Evolutionary conservation across 192 early-diverging fungal genomes (phyloP).

Genomic region (Backusella luteola): DNA sequence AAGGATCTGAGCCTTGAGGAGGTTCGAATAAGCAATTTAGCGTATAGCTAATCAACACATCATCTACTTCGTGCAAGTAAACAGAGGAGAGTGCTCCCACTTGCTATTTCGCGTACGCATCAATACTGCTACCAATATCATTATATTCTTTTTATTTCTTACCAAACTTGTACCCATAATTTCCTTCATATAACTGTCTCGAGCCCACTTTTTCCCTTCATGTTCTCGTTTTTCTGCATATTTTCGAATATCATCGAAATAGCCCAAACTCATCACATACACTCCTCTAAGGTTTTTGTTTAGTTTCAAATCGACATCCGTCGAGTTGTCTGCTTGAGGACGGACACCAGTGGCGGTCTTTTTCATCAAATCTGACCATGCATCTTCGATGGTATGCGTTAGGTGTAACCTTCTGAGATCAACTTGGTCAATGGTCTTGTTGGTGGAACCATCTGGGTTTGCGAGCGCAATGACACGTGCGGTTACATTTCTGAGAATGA

Average conservation of each 20-base stretch:
- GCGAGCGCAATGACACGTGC: constrained; percentile 33
- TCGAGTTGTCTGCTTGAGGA: background rate
- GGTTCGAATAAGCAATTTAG: constrained; percentile 41
- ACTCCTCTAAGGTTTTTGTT: constrained; percentile 41
- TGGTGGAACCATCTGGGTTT: background rate
- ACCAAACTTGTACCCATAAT: constrained; percentile 59
- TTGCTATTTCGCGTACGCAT: constrained; percentile 31
- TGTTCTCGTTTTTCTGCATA: constrained; percentile 39
- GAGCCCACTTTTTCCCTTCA: constrained; percentile 40
- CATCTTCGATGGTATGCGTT: background rate
- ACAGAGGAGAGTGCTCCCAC: constrained; percentile 47
- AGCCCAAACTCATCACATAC: constrained; percentile 54
- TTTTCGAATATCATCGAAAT: constrained; percentile 48
- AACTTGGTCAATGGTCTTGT: background rate
- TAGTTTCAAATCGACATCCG: constrained; percentile 24
- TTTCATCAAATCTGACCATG: constrained; percentile 8
- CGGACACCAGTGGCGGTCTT: background rate
- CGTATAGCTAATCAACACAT: constrained; percentile 44
- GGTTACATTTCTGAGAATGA: constrained; percentile 51
- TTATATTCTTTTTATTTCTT: background rate
- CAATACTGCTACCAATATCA: background rate
- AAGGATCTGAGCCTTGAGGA: constrained; percentile 34
- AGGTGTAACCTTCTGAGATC: background rate
- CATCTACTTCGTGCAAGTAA: constrained; percentile 48
- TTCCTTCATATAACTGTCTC: constrained; percentile 46